Conservation (phyloP, 2,329 filamentous ascomycete species). For the Cytospora schulzeri region DNA sequence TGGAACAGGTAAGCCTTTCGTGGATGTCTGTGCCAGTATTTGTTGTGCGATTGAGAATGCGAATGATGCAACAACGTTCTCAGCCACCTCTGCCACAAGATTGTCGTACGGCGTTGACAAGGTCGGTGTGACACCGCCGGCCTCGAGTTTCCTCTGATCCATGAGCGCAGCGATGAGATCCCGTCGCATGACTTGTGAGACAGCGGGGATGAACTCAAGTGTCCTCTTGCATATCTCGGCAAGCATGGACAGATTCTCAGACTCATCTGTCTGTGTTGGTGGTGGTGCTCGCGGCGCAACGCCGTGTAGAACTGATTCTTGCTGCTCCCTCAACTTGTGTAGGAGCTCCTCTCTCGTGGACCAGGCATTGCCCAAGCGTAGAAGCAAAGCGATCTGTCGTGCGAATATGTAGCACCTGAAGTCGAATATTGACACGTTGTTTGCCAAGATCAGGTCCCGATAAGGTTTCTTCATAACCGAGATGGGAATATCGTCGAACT, state of each 20-base stretch:
- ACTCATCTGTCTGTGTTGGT: conserved; percentile 57
- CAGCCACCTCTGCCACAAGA: conserved; percentile 56
- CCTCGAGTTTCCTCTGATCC: conserved; percentile 41
- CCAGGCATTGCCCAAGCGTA: conserved; percentile 77
- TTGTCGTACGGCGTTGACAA: conserved; percentile 35
- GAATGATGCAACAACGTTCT: conserved; percentile 78
- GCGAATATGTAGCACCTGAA: conserved; percentile 94
- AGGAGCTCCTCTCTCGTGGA: conserved; percentile 64
- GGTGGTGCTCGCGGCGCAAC: conserved; percentile 55
- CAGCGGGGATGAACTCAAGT: conserved; percentile 79
- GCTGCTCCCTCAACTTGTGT: conserved; percentile 63
- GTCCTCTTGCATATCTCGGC: conserved; percentile 84
- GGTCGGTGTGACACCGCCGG: conserved; percentile 38
- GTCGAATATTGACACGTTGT: conserved; percentile 94
- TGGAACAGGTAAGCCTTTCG: conserved; percentile 67
- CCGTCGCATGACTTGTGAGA: conserved; percentile 75
- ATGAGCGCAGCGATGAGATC: conserved; percentile 70
- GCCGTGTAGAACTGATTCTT: conserved; percentile 59
- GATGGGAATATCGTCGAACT: conserved; percentile 61
- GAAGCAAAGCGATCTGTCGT: conserved; percentile 78
- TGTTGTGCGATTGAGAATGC: conserved; percentile 77
- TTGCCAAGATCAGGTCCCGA: conserved; percentile 86
- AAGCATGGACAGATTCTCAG: conserved; percentile 77
- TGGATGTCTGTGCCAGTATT: conserved; percentile 74
- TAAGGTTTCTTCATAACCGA: conserved; percentile 76